Conservation (phyloP, 768 basidiomycete genomes). For the Lactarius quietus region DNA sequence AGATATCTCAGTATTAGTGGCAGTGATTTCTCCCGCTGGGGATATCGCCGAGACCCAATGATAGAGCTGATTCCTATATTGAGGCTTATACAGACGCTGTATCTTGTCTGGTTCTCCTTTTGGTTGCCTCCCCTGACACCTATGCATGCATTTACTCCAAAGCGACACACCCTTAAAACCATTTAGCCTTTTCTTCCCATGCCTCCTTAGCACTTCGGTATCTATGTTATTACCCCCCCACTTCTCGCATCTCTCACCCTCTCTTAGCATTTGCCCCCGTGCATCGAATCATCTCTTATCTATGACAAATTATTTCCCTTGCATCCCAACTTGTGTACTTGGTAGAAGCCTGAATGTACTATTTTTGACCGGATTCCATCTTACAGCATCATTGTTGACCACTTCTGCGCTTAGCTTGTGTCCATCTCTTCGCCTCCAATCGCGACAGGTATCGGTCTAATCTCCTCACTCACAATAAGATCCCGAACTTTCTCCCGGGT, state of each 20-base stretch:
- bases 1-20: constrained; percentile 68
- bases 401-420: constrained; percentile 48
- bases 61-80: not conserved
- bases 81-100: not conserved
- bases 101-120: not conserved
- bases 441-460: constrained; percentile 41
- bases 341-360: constrained; percentile 14
- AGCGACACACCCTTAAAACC: constrained; percentile 2
- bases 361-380: constrained; percentile 10
- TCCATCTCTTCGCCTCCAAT: constrained; percentile 72
- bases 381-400: not conserved
- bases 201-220: not conserved
- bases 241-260: not conserved
- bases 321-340: constrained; percentile 11
- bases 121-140: not conserved
- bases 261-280: not conserved
- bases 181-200: not conserved
- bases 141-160: not conserved
- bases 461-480: constrained; percentile 68
- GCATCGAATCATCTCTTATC: not conserved
- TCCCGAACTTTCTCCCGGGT: constrained; percentile 74
- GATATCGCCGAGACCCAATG: not conserved
- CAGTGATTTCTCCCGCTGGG: constrained; percentile 52
- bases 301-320: constrained; percentile 12
- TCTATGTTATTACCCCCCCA: constrained; percentile 5